Evolutionary conservation across 495 filamentous ascomycete species (phyloP).

Genomic region (Lepraria neglecta): DNA sequence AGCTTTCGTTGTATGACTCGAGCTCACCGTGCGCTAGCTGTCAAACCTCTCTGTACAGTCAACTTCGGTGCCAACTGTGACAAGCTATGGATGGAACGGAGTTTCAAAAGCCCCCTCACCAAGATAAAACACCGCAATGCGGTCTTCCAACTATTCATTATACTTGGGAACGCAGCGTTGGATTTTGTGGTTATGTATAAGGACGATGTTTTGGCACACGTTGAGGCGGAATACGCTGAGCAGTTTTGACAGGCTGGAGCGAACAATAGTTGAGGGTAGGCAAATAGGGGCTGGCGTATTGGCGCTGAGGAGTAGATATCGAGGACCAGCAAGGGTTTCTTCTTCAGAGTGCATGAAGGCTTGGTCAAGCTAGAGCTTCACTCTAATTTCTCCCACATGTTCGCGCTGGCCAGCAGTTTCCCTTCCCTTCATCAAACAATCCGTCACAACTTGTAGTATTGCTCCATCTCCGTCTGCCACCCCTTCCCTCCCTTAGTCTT

Average conservation of each 20-base stretch:
- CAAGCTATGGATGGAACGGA: slow-evolving; percentile 4
- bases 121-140: slow-evolving; percentile 2
- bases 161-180: slow-evolving; percentile 17
- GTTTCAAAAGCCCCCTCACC: slow-evolving; percentile 8
- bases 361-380: no score
- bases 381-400: no score
- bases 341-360: no score
- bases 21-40: slow-evolving; percentile 10
- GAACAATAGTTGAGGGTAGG: no score
- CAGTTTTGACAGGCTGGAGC: slow-evolving; percentile 3
- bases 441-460: no score
- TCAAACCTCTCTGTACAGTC: slow-evolving; percentile 13
- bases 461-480: no score
- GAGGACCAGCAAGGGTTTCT: no score
- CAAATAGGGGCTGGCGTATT: no score
- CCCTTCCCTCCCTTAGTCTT: no score
- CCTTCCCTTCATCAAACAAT: no score
- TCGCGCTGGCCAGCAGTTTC: no score
- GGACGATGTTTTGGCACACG: slow-evolving; percentile 8
- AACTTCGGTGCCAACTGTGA: not conserved
- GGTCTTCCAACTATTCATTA: slow-evolving; percentile 10
- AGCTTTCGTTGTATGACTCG: not conserved
- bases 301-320: no score
- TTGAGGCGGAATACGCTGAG: slow-evolving; percentile 19
- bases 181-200: slow-evolving; percentile 16